A percentile compares a stretch with the other conserved stretches of the same genome.
phyloP scores from a whole-genome alignment of 2,329 filamentous ascomycete species.

The Aspergillus sp. region DNA sequence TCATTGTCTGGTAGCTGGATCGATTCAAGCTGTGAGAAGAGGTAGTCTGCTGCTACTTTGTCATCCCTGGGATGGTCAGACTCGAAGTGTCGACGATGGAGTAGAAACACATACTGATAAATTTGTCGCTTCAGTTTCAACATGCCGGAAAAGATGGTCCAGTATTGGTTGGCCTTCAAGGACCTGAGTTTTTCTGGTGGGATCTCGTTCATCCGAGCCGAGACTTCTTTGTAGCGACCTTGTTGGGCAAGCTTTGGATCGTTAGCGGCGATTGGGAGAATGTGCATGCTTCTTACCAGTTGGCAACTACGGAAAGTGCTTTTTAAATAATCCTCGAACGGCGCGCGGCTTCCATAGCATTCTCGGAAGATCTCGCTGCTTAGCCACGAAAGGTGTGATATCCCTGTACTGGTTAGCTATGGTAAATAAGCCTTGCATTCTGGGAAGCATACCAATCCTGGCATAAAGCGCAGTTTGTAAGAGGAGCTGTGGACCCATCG shows the following conservation, averaged over 20 bases:
- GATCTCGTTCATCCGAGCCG: slow-evolving; percentile 59
- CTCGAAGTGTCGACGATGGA: not conserved
- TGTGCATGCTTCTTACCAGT: slow-evolving; percentile 40
- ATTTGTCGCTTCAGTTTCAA: slow-evolving; percentile 43
- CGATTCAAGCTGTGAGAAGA: slow-evolving; percentile 58
- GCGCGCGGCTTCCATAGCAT: slow-evolving; percentile 63
- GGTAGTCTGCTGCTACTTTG: slow-evolving; percentile 54
- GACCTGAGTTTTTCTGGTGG: slow-evolving; percentile 65
- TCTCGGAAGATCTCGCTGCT: slow-evolving; percentile 71
- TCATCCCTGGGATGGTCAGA: slow-evolving; percentile 49
- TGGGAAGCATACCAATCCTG: slow-evolving; percentile 61
- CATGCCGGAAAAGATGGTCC: slow-evolving; percentile 43
- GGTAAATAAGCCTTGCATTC: not conserved
- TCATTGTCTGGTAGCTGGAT: slow-evolving; percentile 57
- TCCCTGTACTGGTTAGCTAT: slow-evolving; percentile 38
- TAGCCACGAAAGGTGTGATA: slow-evolving; percentile 54
- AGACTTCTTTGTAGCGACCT: slow-evolving; percentile 70
- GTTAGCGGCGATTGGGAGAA: slow-evolving; percentile 2
- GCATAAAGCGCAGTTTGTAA: slow-evolving; percentile 73
- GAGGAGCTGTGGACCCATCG: slow-evolving; percentile 72
- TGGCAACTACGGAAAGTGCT: slow-evolving; percentile 70
- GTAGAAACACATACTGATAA: slow-evolving; percentile 33
- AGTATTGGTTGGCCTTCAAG: slow-evolving; percentile 70
- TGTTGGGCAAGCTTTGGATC: slow-evolving; percentile 53
- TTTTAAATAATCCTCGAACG: slow-evolving; percentile 77